Evolutionary conservation across 2,329 filamentous ascomycete species (phyloP), one percentile per base, ranked within the genome.

Genomic region (Neonectria magnoliae): DNA sequence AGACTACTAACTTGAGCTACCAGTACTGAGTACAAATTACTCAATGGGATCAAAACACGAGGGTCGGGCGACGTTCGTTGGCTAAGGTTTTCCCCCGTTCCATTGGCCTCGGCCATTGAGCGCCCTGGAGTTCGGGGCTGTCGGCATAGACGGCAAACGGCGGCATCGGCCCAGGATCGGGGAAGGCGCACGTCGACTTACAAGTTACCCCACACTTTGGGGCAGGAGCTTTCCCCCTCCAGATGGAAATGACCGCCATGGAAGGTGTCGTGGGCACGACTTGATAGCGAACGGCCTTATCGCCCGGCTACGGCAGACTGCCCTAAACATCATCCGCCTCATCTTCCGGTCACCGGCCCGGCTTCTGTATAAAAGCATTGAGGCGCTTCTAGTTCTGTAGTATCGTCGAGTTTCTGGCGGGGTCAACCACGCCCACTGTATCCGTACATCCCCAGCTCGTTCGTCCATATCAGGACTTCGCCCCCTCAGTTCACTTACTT

Each of bases 71-170:
- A 6, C 14, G 14, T 16, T 13, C 25, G 36, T 57, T 57, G 60
- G 55, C 60, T 59, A 63, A 63, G 16, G 18, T 63, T 63, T 55
- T 59, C 60, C 60, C 42, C 33, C 25, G 25, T 25, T 25, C 25
- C 25, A 25, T 64, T 52, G 51, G 41, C 55, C 60, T 64, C 61
- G 61, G 61, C 48, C 38, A 22, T 38, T 25, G 18, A 25, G 31
- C 47, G 36, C 27, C 13, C 8, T 25, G 25, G 25, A 54, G 38
- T 48, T 62, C 59, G 65, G 69, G 60, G 59, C 63, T 31, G 62
- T 68, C 71, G 71, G 70, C 65, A 65, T 65, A 57, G 57, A 57
- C 72, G 72, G 72, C 68, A 74, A 74, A 47, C 29, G 58, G 64
- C 70, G 70, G 70, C 69, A 69, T 65, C 69, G 69, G 68, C 61